Base-by-base conservation (phyloP, 1,284 basidiomycete species). In the Fomitopsis betulina region DNA sequence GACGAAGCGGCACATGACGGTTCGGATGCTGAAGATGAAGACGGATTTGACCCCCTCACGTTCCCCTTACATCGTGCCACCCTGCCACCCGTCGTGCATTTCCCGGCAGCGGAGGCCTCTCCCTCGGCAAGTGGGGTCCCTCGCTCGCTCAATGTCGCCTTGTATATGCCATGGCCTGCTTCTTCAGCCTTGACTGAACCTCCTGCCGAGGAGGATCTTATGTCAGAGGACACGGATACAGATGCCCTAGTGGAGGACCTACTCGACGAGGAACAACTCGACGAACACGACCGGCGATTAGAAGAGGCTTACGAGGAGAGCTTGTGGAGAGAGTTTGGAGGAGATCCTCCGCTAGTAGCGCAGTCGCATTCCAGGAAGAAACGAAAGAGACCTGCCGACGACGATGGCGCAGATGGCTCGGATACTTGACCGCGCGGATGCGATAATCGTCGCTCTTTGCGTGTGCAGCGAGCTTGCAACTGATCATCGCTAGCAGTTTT, bases 211-310 rank as follows among this genome's bases (percentile, higher is more conserved):
- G 72, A 71, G 2, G 56, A 67, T 1, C 60, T 78, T 15, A 67
- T 84, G 62, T 61, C 75, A 8, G 62, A 69, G 3, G 73, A 76
- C 47, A 75, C 72, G 3, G 76, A 85, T 57, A 73, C 78, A n/a
- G 75, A 75, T 23, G 73, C 65, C 17, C 58, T 84, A 21, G 60
- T 66, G 8, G 66, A 62, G 1, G 84, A 82, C 67, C 63, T 86
- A 27, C 58, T 69, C 8, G 80, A 79, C 21, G 86, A 87, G 23
- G 73, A 72, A 3, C 66, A 68, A 19, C 62, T 82, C 40, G 79
- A 87, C 43, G 56, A 61, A 33, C 56, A 60, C 56, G 85, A 87
- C 62, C 53, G 57, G 52, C 57, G 49, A 30, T 27, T 54, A 2
- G 71, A 65, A 3, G 58, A 25, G 25, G 49, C 37, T 17, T 58